Percentiles rank a stretch among this genome's conserved stretches.
These are phyloP conservation scores for Entomortierella parvispora DNA, from an alignment of 192 early-diverging fungal species.

Conservation along the genomic window DNA sequence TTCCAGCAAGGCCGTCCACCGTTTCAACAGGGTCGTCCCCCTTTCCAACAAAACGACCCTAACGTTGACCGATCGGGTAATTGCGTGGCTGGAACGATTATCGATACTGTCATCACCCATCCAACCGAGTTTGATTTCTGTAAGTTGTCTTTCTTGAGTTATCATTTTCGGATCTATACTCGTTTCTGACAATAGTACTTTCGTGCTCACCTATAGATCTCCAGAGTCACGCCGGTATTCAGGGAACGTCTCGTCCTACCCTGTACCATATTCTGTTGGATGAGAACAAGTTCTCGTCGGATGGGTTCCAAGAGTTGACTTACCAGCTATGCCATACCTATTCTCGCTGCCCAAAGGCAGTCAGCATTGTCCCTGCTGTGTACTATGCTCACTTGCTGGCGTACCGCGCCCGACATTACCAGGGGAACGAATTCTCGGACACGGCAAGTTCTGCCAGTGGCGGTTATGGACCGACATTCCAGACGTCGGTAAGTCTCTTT, in stretches of 20 bases:
- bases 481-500: constrained; percentile 24
- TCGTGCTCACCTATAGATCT: too few relatives aligned
- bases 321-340: constrained; percentile 90
- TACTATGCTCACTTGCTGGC: constrained; percentile 56
- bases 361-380: constrained; percentile 69
- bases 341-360: constrained; percentile 83
- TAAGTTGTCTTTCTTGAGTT: too few relatives aligned
- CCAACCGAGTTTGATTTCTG: constrained; percentile 83
- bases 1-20: too few relatives aligned
- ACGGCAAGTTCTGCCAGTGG: constrained; percentile 15
- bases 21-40: too few relatives aligned
- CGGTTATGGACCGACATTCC: constrained; percentile 3
- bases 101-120: constrained; percentile 75
- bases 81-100: constrained; percentile 80
- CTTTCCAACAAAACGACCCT: too few relatives aligned
- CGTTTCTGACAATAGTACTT: too few relatives aligned
- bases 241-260: constrained; percentile 90
- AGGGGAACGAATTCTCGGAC: constrained; percentile 25
- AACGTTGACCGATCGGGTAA: constrained; percentile 78
- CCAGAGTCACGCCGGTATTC: constrained; percentile 87
- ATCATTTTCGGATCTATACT: too few relatives aligned
- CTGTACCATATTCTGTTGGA: constrained; percentile 90
- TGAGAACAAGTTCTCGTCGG: constrained; percentile 77
- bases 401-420: constrained; percentile 52
- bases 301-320: constrained; percentile 81